Evolutionary conservation across 108 stramenopile genomes (phyloP).

Genomic region (Epipyxis sp.): DNA sequence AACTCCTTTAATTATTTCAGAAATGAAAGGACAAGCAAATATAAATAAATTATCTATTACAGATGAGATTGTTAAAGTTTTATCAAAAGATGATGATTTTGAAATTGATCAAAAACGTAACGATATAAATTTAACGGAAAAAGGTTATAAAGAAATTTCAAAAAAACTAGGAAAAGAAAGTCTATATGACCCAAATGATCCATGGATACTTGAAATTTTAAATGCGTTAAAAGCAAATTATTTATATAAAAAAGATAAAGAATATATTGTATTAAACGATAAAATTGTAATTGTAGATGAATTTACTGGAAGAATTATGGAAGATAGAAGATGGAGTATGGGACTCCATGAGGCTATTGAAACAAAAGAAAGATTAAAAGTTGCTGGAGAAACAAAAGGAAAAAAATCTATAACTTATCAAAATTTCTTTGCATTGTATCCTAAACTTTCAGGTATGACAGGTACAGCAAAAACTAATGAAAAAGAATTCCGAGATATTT

Average conservation of each 20-base stretch:
- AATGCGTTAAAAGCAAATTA: neutral
- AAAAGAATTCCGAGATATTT: neutral
- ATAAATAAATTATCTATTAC: neutral
- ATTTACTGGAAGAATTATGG: neutral
- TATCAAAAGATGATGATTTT: neutral
- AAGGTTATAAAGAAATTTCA: neutral
- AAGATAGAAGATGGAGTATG: neutral
- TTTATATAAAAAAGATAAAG: constrained; percentile 11
- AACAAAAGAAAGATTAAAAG: neutral
- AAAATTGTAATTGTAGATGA: neutral
- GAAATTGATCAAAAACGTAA: neutral
- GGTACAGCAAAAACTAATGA: neutral
- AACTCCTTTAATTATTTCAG: constrained; percentile 89
- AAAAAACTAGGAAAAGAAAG: too few species aligned
- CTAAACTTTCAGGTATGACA: neutral
- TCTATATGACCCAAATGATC: too few species aligned
- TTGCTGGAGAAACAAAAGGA: neutral
- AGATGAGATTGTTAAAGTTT: neutral
- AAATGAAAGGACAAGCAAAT: neutral
- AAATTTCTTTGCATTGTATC: neutral
- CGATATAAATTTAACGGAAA: neutral
- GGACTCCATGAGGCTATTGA: neutral
- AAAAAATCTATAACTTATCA: neutral
- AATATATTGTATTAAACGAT: neutral
- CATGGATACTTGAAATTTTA: neutral